A percentile compares a stretch with the other conserved stretches of the same genome.
These are phyloP conservation scores for Chamaecrista fasciculata DNA, from an alignment of 306 rosid species.

Conservation along the genomic window DNA sequence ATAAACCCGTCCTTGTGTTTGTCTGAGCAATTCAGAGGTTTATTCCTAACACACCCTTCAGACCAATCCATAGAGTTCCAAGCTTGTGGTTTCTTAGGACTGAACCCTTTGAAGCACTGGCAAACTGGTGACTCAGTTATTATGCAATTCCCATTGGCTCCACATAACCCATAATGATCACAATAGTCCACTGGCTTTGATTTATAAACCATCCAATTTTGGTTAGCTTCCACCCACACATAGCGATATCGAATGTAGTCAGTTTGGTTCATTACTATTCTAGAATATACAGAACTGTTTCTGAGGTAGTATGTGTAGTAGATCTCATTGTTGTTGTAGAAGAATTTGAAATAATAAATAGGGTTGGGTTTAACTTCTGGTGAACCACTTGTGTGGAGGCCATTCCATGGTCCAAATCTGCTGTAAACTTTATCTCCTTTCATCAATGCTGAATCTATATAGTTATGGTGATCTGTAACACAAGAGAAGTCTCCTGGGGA, in stretches of 20 bases:
- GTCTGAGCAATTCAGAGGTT: conserved; percentile 14
- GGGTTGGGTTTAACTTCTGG: conserved; percentile 17
- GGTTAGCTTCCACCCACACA: conserved; percentile 13
- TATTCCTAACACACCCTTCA: conserved; percentile 14
- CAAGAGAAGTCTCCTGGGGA: conserved; percentile 34
- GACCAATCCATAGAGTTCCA: conserved; percentile 18
- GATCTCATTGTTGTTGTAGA: neutral
- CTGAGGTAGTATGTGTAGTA: conserved; percentile 9
- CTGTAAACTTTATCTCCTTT: neutral
- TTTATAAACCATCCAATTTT: conserved; percentile 1
- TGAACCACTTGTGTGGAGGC: conserved; percentile 15
- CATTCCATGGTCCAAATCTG: conserved; percentile 26
- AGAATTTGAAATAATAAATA: neutral
- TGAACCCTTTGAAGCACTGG: conserved; percentile 20
- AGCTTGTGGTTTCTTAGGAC: conserved; percentile 3
- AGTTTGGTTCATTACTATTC: conserved; percentile 14
- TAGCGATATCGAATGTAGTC: neutral
- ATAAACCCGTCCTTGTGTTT: conserved; percentile 8
- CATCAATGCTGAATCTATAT: conserved; percentile 2
- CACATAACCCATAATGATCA: conserved; percentile 18
- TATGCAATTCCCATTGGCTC: conserved; percentile 12
- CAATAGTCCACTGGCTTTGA: conserved; percentile 5
- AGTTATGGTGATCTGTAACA: neutral
- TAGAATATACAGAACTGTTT: neutral
- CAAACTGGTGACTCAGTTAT: conserved; percentile 13